Evolutionary conservation across 1,139 yeast species (phyloP), one percentile per base, ranked within the genome.

Genomic region (Suhomyces atakaporum): DNA sequence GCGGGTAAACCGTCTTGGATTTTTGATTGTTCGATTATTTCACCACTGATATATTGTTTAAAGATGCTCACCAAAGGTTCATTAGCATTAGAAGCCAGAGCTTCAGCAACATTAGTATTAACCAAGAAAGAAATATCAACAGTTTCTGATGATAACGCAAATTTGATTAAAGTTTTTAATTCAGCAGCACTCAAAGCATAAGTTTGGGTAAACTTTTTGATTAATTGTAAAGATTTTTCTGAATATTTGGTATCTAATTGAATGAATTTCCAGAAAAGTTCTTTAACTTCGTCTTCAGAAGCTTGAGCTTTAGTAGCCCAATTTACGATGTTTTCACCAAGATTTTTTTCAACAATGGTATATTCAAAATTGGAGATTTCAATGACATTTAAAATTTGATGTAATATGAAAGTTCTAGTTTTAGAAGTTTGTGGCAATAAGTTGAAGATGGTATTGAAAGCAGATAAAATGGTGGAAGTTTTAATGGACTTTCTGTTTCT

Each of bases 401-500:
- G 47, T 33, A 72, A 51, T 29, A 70, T 56, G 42, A 47, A 50
- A 25, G 65, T 47, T 55, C 76, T 64, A 35, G 57, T 50, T 25
- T 51, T 39, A 29, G 73, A 65, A 14, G 57, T 44, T 34, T 50
- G 60, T 22, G 73, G 69, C 40, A 71, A 52, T 43, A 69, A 65
- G 59, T 72, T 72, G 66, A 72, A 72, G 33, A 68, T 56, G 29
- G 68, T 67, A 50, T 65, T 68, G 41, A 71, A 61, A 42, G 63
- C 61, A 16, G 75, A 69, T 51, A 72, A 60, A 24, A 72, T 56
- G 33, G 73, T 66, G 38, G 74, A 61, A 20, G 74, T 55, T 47
- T 66, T 70, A 44, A 72, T 66, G 29, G 73, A 60, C 51, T 62
- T 68, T 57, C 76, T 67, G 55, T 72, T 77, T 58, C 75, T 67